Evolutionary conservation across 2,329 filamentous ascomycete genomes (phyloP), one percentile per base, ranked within the genome.

Genomic region (Aureobasidium sp.): DNA sequence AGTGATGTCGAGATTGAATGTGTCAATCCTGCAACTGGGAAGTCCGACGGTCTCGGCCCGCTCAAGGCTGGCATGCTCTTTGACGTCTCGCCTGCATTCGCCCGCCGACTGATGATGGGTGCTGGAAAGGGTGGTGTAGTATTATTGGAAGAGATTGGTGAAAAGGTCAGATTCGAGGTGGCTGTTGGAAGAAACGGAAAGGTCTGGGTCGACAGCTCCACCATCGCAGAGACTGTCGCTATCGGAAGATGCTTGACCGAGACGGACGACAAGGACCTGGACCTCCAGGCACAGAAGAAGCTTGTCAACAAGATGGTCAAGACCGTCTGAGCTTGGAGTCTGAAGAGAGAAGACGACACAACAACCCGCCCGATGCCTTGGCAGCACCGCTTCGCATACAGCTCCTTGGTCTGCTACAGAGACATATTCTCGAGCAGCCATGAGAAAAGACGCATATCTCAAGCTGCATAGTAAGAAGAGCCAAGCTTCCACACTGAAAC

Each of bases 1-100:
- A 90, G 92, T 78, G 91, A 97, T 70, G 83, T 91, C 0, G 94
- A 97, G 76, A 79, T 99, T 48, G 91, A 95, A 70, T 97, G 94
- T 73, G 87, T 96, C 48, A 90, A 91, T 65, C 82, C 90, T 0
- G 83, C 87, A 1, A 97, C 92, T 0, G 93, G 93, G 29, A 96
- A 95, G 70, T 82, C 88, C 1, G 92, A 97, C 51, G 93, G 93
- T 0, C 79, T 97, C 17, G 94, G 94, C 0, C 89, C 90, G 7
- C 76, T 99, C 57, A 85, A 81, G 3, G 90, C 88, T 9, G 94
- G 94, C 14, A 97, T 95, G 88, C 76, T 96, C 29, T 97, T 92
- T 70, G 79, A 85, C 65, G 80, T 97, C 36, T 93, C 89, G 7
- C 79, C 89, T 1, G 88, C 86, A 2, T 89, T 97, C 81, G 88